Conservation (phyloP, 495 filamentous ascomycete species). For the Penicillium parvum region DNA sequence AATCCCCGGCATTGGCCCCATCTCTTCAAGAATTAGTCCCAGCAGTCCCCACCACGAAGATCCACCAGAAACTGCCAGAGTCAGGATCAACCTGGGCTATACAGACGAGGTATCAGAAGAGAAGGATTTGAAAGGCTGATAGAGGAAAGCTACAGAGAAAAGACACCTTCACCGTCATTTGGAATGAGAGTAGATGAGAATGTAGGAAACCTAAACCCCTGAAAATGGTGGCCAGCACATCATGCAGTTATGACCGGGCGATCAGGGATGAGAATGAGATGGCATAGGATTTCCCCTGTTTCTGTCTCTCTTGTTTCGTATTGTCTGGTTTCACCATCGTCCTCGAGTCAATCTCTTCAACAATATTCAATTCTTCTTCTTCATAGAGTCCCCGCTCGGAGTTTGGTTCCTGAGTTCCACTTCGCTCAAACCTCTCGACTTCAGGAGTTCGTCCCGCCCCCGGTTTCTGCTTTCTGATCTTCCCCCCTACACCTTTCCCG, state of each 20-base stretch:
- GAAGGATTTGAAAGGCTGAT: background rate
- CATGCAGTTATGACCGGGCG: background rate
- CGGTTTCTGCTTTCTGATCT: conserved; percentile 6
- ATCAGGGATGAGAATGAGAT: background rate
- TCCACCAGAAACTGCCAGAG: background rate
- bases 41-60: background rate
- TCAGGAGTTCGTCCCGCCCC: conserved; percentile 27
- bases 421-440: conserved; percentile 4
- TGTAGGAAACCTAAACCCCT: no score
- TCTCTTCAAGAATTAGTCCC: background rate
- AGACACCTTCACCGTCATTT: background rate
- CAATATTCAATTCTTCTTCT: background rate
- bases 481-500: background rate
- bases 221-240: background rate
- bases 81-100: background rate
- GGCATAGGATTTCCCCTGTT: background rate
- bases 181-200: background rate
- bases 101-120: background rate
- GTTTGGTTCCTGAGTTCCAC: conserved; percentile 5
- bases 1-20: background rate
- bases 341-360: background rate
- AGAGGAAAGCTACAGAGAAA: background rate
- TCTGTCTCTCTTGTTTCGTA: background rate
- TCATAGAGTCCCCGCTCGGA: background rate
- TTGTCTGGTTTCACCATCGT: no score